Base-by-base conservation (phyloP, 2,329 filamentous ascomycete genomes). In the Aureobasidium musti region DNA sequence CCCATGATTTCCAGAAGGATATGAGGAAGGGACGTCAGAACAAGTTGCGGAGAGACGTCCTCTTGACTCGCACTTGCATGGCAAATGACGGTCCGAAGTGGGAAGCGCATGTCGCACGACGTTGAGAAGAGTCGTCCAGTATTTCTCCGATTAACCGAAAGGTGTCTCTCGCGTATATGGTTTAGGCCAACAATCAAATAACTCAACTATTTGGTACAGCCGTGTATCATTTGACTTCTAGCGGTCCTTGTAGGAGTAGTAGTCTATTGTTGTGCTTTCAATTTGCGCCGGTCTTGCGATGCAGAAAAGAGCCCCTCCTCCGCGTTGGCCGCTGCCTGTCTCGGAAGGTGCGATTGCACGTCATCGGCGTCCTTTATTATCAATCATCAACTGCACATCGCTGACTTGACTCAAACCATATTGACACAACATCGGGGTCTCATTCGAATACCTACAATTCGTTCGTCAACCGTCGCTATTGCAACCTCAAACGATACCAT, bases 401-500 rank as follows among this genome's bases (percentile, higher is more conserved):
- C 14, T 54, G 21, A 47, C 43, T 47, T 21, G 49, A 52, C 49
- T n/a, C 43, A 47, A 39, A 13, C 10, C 17, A 52, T 11, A 52
- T 5, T 26, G n/a, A 19, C 33, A 52, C 49, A 52, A 19, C 26
- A 1, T 28, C 6, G 21, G 19, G 10, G n/a, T 5, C 11, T 7
- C 17, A 41, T 28, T 13, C 8, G 6, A 8, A 23, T 26, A 59
- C 5, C 37, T 45, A n/a, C 37, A 28, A 30, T 14, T 1, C 6
- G 11, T 21, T 11, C 13, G 2, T 39, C 5, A 45, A 59, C 39
- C 56, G 53, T 26, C 53, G 10, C 39, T 23, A 61, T 49, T 28
- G 21, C 28, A 45, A 45, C 21, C 10, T 17, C 23, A 45, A 66
- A 65, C n/a, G n/a, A 67, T 47, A 73, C 43, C 39, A 78, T 78